Conservation (phyloP, 768 basidiomycete genomes). For the Lentinula edodes region DNA sequence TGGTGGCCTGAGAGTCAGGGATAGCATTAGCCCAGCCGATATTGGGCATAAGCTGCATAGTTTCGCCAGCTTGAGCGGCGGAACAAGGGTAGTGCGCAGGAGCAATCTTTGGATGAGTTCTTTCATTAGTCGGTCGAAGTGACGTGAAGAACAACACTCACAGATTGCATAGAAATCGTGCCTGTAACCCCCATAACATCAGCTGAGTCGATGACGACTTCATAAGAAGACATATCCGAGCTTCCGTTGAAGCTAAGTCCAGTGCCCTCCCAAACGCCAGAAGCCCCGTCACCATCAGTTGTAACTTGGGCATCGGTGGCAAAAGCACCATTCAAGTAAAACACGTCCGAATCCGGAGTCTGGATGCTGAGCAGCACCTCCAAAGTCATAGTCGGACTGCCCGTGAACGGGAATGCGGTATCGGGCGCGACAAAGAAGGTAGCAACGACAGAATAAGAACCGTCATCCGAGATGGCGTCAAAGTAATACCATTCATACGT, state of each 20-base stretch:
- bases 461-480: slow-evolving; percentile 14
- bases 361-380: slow-evolving; percentile 5
- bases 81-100: slow-evolving; percentile 13
- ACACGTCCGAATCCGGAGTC: slow-evolving; percentile 10
- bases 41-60: slow-evolving; percentile 8
- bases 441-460: slow-evolving; percentile 10
- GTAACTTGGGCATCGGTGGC: slow-evolving; percentile 7
- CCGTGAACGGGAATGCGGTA: slow-evolving; percentile 8
- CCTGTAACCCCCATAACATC: slow-evolving; percentile 9
- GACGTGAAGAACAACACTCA: neutral
- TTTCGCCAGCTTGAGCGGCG: slow-evolving; percentile 3
- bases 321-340: neutral
- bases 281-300: neutral
- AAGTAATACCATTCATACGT: slow-evolving; percentile 18
- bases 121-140: neutral
- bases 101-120: neutral
- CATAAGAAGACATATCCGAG: slow-evolving; percentile 1
- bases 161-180: slow-evolving; percentile 7
- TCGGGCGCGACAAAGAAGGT: slow-evolving; percentile 12
- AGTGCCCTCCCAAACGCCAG: slow-evolving; percentile 11
- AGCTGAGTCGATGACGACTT: slow-evolving; percentile 9
- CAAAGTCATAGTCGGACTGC: neutral
- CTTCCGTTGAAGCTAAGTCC: slow-evolving; percentile 10
- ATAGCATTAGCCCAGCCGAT: slow-evolving; percentile 16
- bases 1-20: slow-evolving; percentile 11